Conservation (phyloP, 1,284 basidiomycete genomes). For the Rhodotorula mucilaginosa region DNA sequence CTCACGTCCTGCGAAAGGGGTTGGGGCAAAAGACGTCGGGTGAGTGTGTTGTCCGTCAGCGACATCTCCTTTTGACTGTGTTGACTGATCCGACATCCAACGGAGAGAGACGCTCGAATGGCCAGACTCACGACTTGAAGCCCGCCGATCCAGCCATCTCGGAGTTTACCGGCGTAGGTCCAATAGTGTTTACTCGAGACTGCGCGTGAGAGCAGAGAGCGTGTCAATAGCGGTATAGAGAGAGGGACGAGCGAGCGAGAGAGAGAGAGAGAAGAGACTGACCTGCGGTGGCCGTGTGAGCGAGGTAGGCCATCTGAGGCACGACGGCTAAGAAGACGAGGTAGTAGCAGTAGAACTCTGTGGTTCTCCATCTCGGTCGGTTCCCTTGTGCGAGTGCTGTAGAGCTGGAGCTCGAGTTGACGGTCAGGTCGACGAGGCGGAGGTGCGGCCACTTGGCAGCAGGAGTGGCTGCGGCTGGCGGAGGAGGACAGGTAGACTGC, state of each 20-base stretch:
- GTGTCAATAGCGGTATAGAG: no score
- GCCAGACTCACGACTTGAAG: slow-evolving; percentile 50
- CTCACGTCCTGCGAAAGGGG: slow-evolving; percentile 47
- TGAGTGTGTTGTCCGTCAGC: neutral
- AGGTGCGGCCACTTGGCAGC: neutral
- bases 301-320: slow-evolving; percentile 76
- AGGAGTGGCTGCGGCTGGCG: neutral
- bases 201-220: neutral
- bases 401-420: slow-evolving; percentile 6
- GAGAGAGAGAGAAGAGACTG: slow-evolving; percentile 27
- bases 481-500: neutral
- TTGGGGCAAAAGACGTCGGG: no score
- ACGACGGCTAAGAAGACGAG: slow-evolving; percentile 63
- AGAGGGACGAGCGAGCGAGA: neutral
- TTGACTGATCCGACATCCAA: no score
- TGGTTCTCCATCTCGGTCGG: slow-evolving; percentile 65
- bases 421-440: slow-evolving; percentile 25
- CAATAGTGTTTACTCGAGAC: slow-evolving; percentile 12
- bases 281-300: slow-evolving; percentile 73
- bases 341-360: slow-evolving; percentile 79
- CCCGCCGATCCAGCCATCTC: slow-evolving; percentile 56
- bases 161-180: slow-evolving; percentile 54
- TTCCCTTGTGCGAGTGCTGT: neutral
- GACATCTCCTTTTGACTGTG: neutral
- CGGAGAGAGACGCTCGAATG: no score